phyloP scores from a whole-genome alignment of 495 filamentous ascomycete species.

The Geopyxis carbonaria region DNA sequence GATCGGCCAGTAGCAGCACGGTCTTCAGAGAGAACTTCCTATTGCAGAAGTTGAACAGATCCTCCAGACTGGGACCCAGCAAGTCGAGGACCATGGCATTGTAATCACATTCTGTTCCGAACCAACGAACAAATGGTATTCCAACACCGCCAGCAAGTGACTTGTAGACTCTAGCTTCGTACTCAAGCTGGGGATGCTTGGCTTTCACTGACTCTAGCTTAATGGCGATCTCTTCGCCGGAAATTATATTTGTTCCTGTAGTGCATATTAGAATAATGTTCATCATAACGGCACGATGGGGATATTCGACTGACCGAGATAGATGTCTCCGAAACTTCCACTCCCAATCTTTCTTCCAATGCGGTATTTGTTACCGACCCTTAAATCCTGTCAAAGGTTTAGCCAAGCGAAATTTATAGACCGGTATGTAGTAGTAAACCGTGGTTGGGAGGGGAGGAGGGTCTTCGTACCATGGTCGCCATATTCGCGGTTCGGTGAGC shows the following conservation, averaged over 20 bases:
- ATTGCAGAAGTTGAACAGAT: conserved; percentile 99
- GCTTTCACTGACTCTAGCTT: conserved; percentile 99
- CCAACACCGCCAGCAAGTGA: conserved; percentile 83
- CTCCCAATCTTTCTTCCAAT: conserved; percentile 99
- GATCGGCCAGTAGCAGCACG: conserved; percentile 92
- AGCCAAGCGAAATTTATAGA: too few relatives aligned
- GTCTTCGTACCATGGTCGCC: conserved; percentile 36
- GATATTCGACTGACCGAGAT: conserved; percentile 49
- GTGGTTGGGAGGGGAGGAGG: conserved; percentile 10
- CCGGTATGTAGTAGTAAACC: background rate
- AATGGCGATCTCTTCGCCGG: conserved; percentile 98
- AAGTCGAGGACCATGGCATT: conserved; percentile 99
- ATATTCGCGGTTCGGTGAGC: conserved; percentile 24
- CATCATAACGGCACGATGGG: background rate
- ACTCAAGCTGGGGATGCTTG: conserved; percentile 98
- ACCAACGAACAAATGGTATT: conserved; percentile 99
- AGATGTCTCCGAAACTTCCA: conserved; percentile 97
- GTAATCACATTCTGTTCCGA: conserved; percentile 99
- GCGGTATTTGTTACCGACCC: conserved; percentile 99
- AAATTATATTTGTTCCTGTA: conserved; percentile 96
- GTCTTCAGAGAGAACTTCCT: conserved; percentile 99
- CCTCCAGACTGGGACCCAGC: conserved; percentile 91
- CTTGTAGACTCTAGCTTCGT: conserved; percentile 99
- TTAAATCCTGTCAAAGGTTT: conserved; percentile 60
- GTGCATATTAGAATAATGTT: background rate